Evolutionary conservation across 257 asterid genomes (phyloP).

Genomic region (Thymus mandschuricus): DNA sequence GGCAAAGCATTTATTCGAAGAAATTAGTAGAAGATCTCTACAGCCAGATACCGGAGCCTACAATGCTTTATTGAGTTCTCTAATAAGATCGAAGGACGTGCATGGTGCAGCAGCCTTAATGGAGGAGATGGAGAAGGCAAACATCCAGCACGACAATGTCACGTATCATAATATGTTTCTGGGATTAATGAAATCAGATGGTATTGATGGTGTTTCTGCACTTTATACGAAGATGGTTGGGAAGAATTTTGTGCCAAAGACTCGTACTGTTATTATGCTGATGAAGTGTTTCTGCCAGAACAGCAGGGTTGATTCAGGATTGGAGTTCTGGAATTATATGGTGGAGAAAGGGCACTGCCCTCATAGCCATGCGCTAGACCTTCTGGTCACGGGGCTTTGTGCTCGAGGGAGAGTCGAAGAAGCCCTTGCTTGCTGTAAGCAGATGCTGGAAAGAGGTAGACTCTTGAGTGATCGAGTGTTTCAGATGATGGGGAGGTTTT

Average conservation of each 20-base stretch:
- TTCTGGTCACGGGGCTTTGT: slow-evolving; percentile 79
- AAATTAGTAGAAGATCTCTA: slow-evolving; percentile 50
- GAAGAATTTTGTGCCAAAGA: slow-evolving; percentile 65
- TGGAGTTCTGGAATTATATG: slow-evolving; percentile 76
- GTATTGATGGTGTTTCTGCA: slow-evolving; percentile 51
- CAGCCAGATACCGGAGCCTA: slow-evolving; percentile 69
- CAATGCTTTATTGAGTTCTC: slow-evolving; percentile 74
- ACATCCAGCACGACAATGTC: slow-evolving; percentile 58
- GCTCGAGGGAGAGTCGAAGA: slow-evolving; percentile 77
- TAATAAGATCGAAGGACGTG: slow-evolving; percentile 64
- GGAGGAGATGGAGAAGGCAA: slow-evolving; percentile 66
- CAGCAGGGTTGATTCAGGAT: slow-evolving; percentile 58
- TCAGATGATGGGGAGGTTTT: slow-evolving; percentile 59
- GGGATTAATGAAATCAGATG: slow-evolving; percentile 66
- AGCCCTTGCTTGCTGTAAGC: slow-evolving; percentile 66
- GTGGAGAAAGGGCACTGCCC: slow-evolving; percentile 83
- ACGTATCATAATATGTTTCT: slow-evolving; percentile 78
- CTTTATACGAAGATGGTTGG: slow-evolving; percentile 64
- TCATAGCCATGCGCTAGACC: slow-evolving; percentile 76
- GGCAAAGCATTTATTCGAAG: slow-evolving; percentile 66
- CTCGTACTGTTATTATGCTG: slow-evolving; percentile 68
- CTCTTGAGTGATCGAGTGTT: slow-evolving; percentile 52
- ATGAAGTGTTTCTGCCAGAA: slow-evolving; percentile 81
- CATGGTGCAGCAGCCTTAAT: slow-evolving; percentile 57
- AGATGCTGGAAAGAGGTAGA: slow-evolving; percentile 78